phyloP scores from a whole-genome alignment of 23 red algal genomes.

The Gracilaria gracilis region DNA sequence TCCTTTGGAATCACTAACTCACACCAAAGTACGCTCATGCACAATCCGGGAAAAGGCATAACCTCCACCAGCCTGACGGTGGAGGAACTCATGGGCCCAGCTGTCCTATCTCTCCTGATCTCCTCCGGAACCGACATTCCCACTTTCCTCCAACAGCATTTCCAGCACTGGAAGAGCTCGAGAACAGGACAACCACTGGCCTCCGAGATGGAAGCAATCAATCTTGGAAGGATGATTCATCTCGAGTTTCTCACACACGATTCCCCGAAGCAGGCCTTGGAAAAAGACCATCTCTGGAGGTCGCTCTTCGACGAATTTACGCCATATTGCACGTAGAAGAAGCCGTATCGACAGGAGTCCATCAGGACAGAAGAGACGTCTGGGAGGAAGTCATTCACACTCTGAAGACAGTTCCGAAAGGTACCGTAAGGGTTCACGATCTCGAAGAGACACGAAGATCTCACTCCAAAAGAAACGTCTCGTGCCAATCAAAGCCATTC shows the following conservation, averaged over 20 bases:
- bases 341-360: background rate
- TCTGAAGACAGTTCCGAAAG: too few relatives aligned
- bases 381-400: constrained; percentile 3
- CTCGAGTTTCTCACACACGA: constrained; percentile 6
- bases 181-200: background rate
- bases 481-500: too few relatives aligned
- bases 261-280: background rate
- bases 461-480: too few relatives aligned
- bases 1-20: background rate
- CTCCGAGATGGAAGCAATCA: background rate
- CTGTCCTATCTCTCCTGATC: background rate
- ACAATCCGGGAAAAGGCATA: constrained; percentile 21
- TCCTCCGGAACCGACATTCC: constrained; percentile 33
- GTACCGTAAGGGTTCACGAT: too few relatives aligned
- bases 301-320: constrained; percentile 7
- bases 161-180: background rate
- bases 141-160: background rate
- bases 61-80: background rate
- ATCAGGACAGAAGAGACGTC: background rate
- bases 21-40: background rate
- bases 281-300: constrained; percentile 19
- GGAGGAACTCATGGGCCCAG: background rate
- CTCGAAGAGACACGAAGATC: too few relatives aligned
- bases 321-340: constrained; percentile 9
- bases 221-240: constrained; percentile 24